A percentile compares a stretch with the other conserved stretches of the same genome.
These are phyloP conservation scores for Pichia sp. DNA, from an alignment of 1,139 yeast genomes.

Conservation along the genomic window DNA sequence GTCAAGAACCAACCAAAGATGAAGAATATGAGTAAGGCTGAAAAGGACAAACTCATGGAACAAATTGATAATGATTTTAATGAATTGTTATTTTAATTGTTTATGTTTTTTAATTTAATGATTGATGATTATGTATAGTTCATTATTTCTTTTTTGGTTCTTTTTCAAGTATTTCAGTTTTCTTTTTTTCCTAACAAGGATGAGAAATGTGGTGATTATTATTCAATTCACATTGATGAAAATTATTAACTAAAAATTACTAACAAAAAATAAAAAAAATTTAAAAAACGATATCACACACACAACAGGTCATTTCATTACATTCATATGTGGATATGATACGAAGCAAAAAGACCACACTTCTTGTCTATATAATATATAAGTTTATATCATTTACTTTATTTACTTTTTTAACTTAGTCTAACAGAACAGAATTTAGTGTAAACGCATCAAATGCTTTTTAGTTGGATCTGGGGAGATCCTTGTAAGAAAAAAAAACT, in stretches of 20 bases:
- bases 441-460: too few species aligned
- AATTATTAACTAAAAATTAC: not conserved
- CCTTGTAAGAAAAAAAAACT: not conserved
- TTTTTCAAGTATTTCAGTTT: not conserved
- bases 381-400: not conserved
- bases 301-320: not conserved
- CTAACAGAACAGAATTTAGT: too few species aligned
- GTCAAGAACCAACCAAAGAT: constrained; percentile 8
- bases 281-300: too few species aligned
- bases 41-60: not conserved
- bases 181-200: not conserved
- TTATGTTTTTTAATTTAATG: not conserved
- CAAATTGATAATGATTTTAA: not conserved
- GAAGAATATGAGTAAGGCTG: constrained; percentile 15
- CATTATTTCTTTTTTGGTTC: not conserved
- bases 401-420: not conserved
- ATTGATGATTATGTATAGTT: not conserved
- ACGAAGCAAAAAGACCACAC: not conserved
- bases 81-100: not conserved
- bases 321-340: not conserved
- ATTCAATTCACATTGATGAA: not conserved
- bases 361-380: not conserved
- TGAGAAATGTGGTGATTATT: not conserved
- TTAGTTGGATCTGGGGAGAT: too few species aligned
- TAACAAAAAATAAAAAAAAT: not conserved